phyloP scores from a whole-genome alignment of 768 basidiomycete genomes.

The Lactarius vividus region DNA sequence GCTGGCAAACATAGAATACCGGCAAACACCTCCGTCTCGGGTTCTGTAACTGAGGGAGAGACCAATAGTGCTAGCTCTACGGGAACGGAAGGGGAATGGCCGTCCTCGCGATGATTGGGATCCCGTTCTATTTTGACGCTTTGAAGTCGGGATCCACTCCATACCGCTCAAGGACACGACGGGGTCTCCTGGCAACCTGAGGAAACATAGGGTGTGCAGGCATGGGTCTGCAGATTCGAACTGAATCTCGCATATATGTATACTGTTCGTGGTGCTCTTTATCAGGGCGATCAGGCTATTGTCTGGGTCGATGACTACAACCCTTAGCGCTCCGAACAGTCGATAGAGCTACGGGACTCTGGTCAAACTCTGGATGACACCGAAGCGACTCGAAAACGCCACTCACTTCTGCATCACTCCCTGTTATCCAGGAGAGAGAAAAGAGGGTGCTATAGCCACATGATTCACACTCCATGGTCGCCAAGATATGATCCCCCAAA shows the following conservation, averaged over 20 bases:
- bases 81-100: conserved; percentile 16
- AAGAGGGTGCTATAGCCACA: not conserved
- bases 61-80: conserved; percentile 9
- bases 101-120: conserved; percentile 2
- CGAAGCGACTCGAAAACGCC: not conserved
- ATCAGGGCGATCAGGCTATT: conserved; percentile 8
- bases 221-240: not conserved
- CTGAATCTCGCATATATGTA: not conserved
- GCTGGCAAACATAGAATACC: conserved; percentile 8
- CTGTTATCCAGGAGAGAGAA: conserved; percentile 17
- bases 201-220: conserved; percentile 11
- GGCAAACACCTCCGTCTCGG: not conserved
- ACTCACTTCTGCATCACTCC: conserved; percentile 2
- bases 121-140: not conserved
- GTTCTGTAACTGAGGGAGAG: not conserved
- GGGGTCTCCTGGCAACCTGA: conserved; percentile 1
- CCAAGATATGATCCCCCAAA: conserved; percentile 15
- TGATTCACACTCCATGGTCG: not conserved
- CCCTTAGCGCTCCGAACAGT: conserved; percentile 4
- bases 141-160: conserved; percentile 13
- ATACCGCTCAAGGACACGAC: not conserved
- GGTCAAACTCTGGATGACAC: not conserved
- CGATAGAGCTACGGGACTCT: not conserved
- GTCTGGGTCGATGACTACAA: conserved; percentile 5
- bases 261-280: not conserved